Base-by-base conservation (phyloP, 345 rosid genomes). In the Melaleuca alternifolia region DNA sequence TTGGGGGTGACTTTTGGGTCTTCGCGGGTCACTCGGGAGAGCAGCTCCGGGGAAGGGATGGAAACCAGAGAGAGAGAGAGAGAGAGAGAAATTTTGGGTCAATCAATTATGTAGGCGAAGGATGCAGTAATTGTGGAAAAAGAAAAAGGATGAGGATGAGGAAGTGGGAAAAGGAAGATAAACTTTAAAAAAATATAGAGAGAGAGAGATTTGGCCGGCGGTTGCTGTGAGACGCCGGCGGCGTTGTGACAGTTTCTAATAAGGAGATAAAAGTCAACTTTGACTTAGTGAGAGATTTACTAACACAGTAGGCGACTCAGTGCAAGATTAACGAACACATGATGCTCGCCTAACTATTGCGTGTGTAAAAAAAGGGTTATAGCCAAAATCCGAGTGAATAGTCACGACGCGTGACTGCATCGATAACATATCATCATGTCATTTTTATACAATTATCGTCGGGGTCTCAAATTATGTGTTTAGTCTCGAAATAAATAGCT, bases 21-120 rank as follows among this genome's bases (percentile, higher is more conserved):
- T 30, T 83, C 92, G 90, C 92, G 90, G 54, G 91, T 86, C 89
- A 89, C 90, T 84, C 18, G 50, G 88, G 86, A 85, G 84, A 77
- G 59, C 13, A 18, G 81, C 48, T 18, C 48, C 1, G 48, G 48
- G 7, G 37, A 33, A 28, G 79, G 23, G 48, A 37, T 10, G 81
- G 81, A 71, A 71, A 37, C 48, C 79, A 33, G 24, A 21, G 71
- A n/a, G 37, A 59, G 16, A 59, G 65, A 84, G 76, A 86, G 82
- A 85, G 51, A 59, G 53, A 56, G 54, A 52, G 61, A 26, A 24
- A 33, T 5, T 50, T 50, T 54, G 59, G 48, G 48, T 71, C 81
- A 18, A 10, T 37, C 20, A 5, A 5, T 18, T 15, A 37, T 18
- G 81, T 59, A 6, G n/a, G 71, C 9, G 37, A 48, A 18, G 84